phyloP scores from a whole-genome alignment of 768 basidiomycete species.

The Piloderma croceum region DNA sequence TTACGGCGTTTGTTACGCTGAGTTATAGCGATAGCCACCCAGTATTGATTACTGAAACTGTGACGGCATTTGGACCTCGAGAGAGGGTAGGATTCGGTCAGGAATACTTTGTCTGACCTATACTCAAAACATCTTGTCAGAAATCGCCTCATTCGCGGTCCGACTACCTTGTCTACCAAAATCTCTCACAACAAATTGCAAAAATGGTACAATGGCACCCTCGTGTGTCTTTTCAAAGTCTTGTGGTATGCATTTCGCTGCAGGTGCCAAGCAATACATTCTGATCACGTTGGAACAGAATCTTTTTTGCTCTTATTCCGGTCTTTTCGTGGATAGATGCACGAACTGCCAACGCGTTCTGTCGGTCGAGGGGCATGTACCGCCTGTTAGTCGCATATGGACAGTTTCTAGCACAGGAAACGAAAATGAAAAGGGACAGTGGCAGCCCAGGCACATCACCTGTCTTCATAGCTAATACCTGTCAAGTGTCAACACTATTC shows the following conservation, averaged over 20 bases:
- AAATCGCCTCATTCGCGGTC: conserved; percentile 67
- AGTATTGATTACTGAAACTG: conserved; percentile 50
- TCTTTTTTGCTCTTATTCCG: conserved; percentile 51
- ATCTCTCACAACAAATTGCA: conserved; percentile 61
- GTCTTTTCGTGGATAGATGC: conserved; percentile 60
- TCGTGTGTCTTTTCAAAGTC: conserved; percentile 43
- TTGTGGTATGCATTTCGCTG: conserved; percentile 38
- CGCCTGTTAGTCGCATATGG: conserved; percentile 63
- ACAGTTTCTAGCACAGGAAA: too few relatives aligned
- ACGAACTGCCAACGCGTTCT: conserved; percentile 58
- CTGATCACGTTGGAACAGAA: too few relatives aligned
- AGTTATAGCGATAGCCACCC: conserved; percentile 29
- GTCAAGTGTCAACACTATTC: not conserved
- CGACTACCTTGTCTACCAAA: conserved; percentile 57
- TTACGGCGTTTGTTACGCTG: conserved; percentile 58
- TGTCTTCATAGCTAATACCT: conserved; percentile 28
- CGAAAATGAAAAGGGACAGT: conserved; percentile 28
- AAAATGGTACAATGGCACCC: conserved; percentile 53
- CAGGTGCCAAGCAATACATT: too few relatives aligned
- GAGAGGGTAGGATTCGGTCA: conserved; percentile 47
- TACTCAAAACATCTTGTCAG: conserved; percentile 27
- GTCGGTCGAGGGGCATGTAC: conserved; percentile 64
- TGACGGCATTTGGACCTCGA: conserved; percentile 67
- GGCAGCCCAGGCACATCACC: conserved; percentile 49
- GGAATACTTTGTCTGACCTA: conserved; percentile 1